Base-by-base conservation (phyloP, 2,329 filamentous ascomycete genomes). In the Kalmusia sp. region DNA sequence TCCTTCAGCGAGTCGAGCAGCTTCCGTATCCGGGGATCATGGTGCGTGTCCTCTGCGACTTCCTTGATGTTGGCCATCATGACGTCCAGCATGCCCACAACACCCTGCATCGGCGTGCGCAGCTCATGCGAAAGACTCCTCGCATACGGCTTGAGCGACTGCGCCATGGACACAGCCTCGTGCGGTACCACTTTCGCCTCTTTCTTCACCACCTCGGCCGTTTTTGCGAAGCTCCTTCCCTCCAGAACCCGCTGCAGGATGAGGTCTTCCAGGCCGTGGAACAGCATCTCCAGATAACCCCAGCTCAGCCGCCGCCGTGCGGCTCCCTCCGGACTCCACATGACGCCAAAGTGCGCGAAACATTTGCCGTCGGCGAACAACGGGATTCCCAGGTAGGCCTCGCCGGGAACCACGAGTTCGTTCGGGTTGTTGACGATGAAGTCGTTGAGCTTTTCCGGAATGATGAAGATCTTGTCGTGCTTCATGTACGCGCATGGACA, bases 21-120 rank as follows among this genome's bases (percentile, higher is more conserved):
- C 52, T 77, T 73, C 25, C 81, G 79, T 4, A 84, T 74, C 45
- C 76, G 77, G 5, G 80, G 66, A 54, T 84, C 80, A 8, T 75
- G 72, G 54, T 84, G 80, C 31, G 77, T 79, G 55, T 84, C 81
- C 58, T 86, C 81, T 6, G 86, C 81, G 15, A 85, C 85, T 66
- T 90, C 87, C 52, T 87, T 80, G 2, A 90, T 85, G 2, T 86
- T 89, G 3, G 87, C 85, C 72, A 90, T 86, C 86, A 91, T 90
- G 55, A 91, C 86, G 73, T 91, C 88, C 37, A 91, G 75, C 87
- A 90, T 90, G 6, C 88, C 88, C 12, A 91, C 87, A 6, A 91
- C 86, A 35, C 88, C 88, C 70, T 91, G 88, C 87, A 91, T 90
- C 1, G 88, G 88, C 3, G 88, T 91, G 56, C 88, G 79, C 40